These are phyloP conservation scores for Aspergillus vadensis DNA, from an alignment of 2,329 filamentous ascomycete genomes.

Conservation along the genomic window DNA sequence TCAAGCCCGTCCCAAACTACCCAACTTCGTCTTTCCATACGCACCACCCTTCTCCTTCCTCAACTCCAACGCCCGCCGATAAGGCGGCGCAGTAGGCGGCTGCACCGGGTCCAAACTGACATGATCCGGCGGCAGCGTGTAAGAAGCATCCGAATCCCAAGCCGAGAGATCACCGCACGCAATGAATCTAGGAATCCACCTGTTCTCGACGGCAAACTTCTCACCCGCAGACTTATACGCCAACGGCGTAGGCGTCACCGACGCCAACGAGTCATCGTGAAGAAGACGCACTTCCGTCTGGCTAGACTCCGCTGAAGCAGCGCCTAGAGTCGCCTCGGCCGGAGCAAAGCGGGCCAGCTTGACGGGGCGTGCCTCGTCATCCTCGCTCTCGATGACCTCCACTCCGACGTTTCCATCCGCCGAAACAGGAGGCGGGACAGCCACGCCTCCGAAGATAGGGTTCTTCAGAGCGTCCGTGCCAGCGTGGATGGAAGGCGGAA, in stretches of 20 bases:
- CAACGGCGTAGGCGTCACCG: constrained; percentile 27
- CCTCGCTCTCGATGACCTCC: constrained; percentile 44
- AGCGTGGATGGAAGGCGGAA: constrained; percentile 59
- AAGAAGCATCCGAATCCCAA: constrained; percentile 95
- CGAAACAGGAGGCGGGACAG: constrained; percentile 29
- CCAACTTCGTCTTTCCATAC: constrained; percentile 68
- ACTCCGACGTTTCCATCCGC: constrained; percentile 36
- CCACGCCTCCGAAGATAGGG: constrained; percentile 45
- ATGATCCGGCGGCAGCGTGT: constrained; percentile 81
- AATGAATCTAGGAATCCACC: constrained; percentile 94
- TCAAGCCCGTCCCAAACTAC: constrained; percentile 29
- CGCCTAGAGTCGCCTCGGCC: constrained; percentile 1
- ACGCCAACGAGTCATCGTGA: constrained; percentile 47
- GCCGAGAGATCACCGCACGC: constrained; percentile 95
- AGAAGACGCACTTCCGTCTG: constrained; percentile 33
- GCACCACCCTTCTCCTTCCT: constrained; percentile 74
- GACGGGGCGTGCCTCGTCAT: constrained; percentile 27
- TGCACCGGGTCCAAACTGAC: constrained; percentile 89
- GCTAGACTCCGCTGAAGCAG: constrained; percentile 13
- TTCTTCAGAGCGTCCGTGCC: constrained; percentile 45
- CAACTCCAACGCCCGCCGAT: constrained; percentile 86
- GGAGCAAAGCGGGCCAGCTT: constrained; percentile 8
- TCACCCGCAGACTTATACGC: constrained; percentile 24
- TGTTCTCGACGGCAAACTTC: constrained; percentile 48
- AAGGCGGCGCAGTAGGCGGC: constrained; percentile 92